Percentiles rank a stretch among this genome's conserved stretches.
Conservation (phyloP, 768 basidiomycete genomes). For the Tephrocybe sp. region DNA sequence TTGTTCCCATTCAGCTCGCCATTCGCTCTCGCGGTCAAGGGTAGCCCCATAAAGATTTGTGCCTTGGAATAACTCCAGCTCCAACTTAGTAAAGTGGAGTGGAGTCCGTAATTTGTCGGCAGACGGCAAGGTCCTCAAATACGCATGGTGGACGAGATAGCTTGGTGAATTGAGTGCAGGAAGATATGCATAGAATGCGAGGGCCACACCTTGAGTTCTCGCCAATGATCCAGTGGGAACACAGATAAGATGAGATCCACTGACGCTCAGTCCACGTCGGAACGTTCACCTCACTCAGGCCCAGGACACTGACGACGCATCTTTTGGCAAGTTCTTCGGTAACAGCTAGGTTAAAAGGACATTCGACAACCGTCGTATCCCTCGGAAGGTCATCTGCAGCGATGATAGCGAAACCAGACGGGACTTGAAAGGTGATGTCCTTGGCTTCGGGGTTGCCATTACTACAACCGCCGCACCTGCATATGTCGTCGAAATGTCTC, state of each 20-base stretch:
- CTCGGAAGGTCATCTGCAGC: conserved; percentile 45
- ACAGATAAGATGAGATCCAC: conserved; percentile 64
- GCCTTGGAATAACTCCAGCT: conserved; percentile 67
- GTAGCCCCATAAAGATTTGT: conserved; percentile 83
- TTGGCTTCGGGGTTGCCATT: conserved; percentile 53
- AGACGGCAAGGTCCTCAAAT: conserved; percentile 66
- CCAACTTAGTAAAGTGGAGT: conserved; percentile 62
- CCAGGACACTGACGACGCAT: conserved; percentile 43
- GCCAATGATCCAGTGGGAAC: conserved; percentile 60
- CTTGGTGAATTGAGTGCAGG: conserved; percentile 15
- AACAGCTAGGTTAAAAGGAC: conserved; percentile 64
- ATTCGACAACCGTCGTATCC: conserved; percentile 59
- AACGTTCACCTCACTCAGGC: conserved; percentile 16
- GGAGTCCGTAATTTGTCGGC: conserved; percentile 61
- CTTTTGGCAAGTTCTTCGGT: conserved; percentile 47
- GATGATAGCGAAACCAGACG: conserved; percentile 48
- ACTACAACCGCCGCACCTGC: conserved; percentile 41
- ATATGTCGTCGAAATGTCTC: conserved; percentile 58
- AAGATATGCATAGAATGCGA: conserved; percentile 1
- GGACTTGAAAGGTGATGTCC: conserved; percentile 30
- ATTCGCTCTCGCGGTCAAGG: conserved; percentile 57
- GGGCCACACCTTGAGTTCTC: conserved; percentile 34
- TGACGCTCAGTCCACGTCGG: conserved; percentile 59
- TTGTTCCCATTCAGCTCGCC: conserved; percentile 60
- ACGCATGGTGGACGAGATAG: conserved; percentile 48